Evolutionary conservation across 2,329 filamentous ascomycete genomes (phyloP), one percentile per base, ranked within the genome.

Genomic region (Paecilomyces sp.): DNA sequence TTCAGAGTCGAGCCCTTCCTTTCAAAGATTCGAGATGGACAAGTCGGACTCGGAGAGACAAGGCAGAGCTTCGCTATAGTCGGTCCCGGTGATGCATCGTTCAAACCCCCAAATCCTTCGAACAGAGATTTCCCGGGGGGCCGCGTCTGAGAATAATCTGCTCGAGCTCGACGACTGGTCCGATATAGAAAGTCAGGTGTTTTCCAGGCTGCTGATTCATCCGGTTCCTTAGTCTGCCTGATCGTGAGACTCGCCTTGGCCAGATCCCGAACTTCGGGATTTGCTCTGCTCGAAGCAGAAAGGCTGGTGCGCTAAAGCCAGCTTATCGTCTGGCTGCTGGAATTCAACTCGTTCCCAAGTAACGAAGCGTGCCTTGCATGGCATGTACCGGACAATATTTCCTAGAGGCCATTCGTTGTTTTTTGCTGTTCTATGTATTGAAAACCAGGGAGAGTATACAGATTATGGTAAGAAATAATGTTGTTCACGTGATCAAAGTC

Each of bases 241-340:
- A 36, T 53, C 41, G 53, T 36, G 28, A 51, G 57, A 34, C 34
- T 34, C 54, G 51, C 22, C 22, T 12, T 57, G 54, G 59, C 56
- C 72, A 74, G 73, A 74, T 71, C 72, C 72, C 72, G 72, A 69
- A 58, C 58, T 64, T 68, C 71, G 71, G 72, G 72, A 68, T 74
- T 73, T 74, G 71, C 60, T 67, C 63, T 30, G 18, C 18, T 56
- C 18, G 36, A 55, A 58, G 60, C 57, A 55, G 59, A 57, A 61
- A 58, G 57, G 57, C 62, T 64, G 61, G 60, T 64, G 65, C 60
- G 65, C 58, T 62, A 25, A 34, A 53, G 25, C 25, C 54, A 18
- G 55, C 33, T 33, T 33, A 41, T 33, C 11, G 25, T 51, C 53
- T 53, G 2, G 4, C 25, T 12, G 51, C 3, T 22, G 22, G 22